Evolutionary conservation across 2,329 filamentous ascomycete species (phyloP), one percentile per base, ranked within the genome.

Genomic region (Escovopsis sp.): DNA sequence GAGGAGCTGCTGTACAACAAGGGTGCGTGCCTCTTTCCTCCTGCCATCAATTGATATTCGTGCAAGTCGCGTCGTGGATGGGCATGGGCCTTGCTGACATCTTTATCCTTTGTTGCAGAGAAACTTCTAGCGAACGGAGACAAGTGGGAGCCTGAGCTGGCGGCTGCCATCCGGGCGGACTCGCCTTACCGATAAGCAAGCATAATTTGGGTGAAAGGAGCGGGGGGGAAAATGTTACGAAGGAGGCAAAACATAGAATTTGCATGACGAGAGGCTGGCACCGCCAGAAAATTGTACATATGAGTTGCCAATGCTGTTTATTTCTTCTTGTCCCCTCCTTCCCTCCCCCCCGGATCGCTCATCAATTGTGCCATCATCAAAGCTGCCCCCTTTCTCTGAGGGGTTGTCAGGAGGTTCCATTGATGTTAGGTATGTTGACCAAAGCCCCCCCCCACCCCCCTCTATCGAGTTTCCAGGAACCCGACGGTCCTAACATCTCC

Each of bases 1-100:
- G 89, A 98, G 66, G 89, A 96, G 71, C 68, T 96, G 55, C 66
- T 96, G 55, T 96, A 96, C 72, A 96, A 96, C 71, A 96, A 96
- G 76, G 76, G 67, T 71, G 49, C 12, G 63, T 60, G 24, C 13
- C 13, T 33, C 16, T 9, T n/a, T n/a, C 37, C 14, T 33, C 13
- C 29, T 31, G 10, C 34, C 15, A 12, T 15, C 24, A 14, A 34
- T 15, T 13, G 16, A 2, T 27, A 1, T 24, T 35, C 20, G 20
- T 12, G 37, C 10, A 33, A 41, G 24, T 36, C 20, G 16, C 24
- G 2, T 15, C n/a, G 14, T 6, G 8, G 25, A 35, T 11, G 12
- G 7, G 30, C n/a, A n/a, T 15, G 34, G 7, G n/a, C 16, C 43
- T 42, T 7, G 43, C 53, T 57, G 49, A 58, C 48, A 39, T 1